Conservation (phyloP, 2,329 filamentous ascomycete species). For the Verticillium nonalfalfae region DNA sequence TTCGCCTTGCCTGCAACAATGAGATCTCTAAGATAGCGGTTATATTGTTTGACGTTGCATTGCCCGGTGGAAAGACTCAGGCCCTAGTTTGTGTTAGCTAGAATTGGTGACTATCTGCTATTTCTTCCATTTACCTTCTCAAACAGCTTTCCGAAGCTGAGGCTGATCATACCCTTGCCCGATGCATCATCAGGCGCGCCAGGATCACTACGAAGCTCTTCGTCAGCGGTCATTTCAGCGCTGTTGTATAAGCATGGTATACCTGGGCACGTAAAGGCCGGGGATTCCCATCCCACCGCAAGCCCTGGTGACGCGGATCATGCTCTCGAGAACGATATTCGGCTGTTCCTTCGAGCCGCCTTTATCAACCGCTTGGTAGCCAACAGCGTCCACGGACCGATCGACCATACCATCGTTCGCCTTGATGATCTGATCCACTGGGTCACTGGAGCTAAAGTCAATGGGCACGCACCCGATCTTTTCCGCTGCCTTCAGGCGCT, state of each 20-base stretch:
- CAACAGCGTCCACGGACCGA: conserved; percentile 58
- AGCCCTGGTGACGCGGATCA: conserved; percentile 55
- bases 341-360: conserved; percentile 53
- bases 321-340: conserved; percentile 56
- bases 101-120: background rate
- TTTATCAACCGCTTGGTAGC: conserved; percentile 54
- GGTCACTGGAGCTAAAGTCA: conserved; percentile 54
- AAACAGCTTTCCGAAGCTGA: conserved; percentile 62
- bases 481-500: conserved; percentile 50
- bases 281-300: conserved; percentile 58
- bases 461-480: conserved; percentile 57
- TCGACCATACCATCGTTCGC: conserved; percentile 56
- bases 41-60: conserved; percentile 64
- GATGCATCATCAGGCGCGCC: conserved; percentile 55
- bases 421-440: conserved; percentile 53
- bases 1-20: conserved; percentile 59
- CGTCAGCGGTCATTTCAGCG: background rate
- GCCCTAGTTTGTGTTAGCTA: conserved; percentile 30
- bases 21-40: conserved; percentile 58
- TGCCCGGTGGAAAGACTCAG: conserved; percentile 55
- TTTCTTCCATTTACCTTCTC: conserved; percentile 44
- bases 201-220: conserved; percentile 40
- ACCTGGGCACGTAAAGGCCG: conserved; percentile 39
- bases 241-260: background rate
- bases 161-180: conserved; percentile 56